These are phyloP conservation scores for Acanthamoeba comandoni DNA, from an alignment of 208 protist genomes.

Conservation along the genomic window DNA sequence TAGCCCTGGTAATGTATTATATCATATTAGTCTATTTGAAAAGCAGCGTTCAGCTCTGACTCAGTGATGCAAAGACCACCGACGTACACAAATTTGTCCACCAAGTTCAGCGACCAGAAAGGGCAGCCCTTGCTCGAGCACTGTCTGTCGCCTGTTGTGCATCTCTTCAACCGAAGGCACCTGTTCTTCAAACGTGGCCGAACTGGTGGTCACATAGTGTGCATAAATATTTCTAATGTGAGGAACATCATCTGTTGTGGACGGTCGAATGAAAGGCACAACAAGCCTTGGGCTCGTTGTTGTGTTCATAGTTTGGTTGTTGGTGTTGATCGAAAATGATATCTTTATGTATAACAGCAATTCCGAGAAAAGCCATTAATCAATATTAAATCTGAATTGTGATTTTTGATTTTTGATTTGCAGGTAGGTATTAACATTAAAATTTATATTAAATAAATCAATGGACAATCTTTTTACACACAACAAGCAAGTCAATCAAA, in stretches of 20 bases:
- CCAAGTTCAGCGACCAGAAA: conserved; percentile 20
- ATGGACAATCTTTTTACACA: too few species aligned
- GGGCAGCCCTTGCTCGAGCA: conserved; percentile 30
- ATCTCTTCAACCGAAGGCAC: conserved; percentile 43
- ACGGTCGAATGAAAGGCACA: conserved; percentile 19
- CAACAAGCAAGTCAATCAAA: too few species aligned
- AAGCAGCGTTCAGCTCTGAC: neutral
- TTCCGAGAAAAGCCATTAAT: too few species aligned
- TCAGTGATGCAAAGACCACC: neutral
- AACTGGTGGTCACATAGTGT: neutral
- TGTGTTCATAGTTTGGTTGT: too few species aligned
- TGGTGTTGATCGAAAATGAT: too few species aligned
- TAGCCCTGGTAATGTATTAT: conserved; percentile 3
- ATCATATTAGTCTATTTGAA: neutral
- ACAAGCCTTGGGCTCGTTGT: too few species aligned
- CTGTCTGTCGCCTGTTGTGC: neutral
- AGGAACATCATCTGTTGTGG: neutral
- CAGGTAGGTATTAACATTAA: too few species aligned
- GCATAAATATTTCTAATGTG: neutral
- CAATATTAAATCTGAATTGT: too few species aligned
- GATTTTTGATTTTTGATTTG: too few species aligned
- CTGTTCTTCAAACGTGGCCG: conserved; percentile 21
- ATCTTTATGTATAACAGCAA: too few species aligned
- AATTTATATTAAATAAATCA: too few species aligned
- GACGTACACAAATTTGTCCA: conserved; percentile 9